These are phyloP conservation scores for Tolypocladium amazonense DNA, from an alignment of 2,329 filamentous ascomycete genomes.

Conservation along the genomic window DNA sequence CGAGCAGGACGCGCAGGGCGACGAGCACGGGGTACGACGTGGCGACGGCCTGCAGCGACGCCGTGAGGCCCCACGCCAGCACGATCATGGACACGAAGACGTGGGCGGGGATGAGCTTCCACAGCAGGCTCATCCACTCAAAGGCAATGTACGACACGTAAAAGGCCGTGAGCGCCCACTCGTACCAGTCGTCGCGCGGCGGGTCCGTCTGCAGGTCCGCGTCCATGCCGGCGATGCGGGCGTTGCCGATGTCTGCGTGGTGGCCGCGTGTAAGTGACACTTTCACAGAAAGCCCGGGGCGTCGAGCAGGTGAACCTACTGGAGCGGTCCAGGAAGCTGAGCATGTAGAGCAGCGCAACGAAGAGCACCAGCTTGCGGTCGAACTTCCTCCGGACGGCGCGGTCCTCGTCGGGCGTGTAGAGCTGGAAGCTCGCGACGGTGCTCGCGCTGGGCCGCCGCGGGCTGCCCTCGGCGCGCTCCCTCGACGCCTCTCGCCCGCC, in stretches of 20 bases:
- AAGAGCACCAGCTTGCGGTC: constrained; percentile 71
- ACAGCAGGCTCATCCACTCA: constrained; percentile 56
- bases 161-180: constrained; percentile 50
- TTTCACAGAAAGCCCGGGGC: too few relatives aligned
- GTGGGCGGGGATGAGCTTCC: constrained; percentile 49
- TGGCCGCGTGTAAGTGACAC: background rate
- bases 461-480: constrained; percentile 5
- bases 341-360: constrained; percentile 70
- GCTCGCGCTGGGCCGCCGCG: constrained; percentile 5
- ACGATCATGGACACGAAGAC: constrained; percentile 53
- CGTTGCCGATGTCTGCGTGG: constrained; percentile 48
- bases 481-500: background rate
- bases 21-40: constrained; percentile 53
- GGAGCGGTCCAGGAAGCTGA: constrained; percentile 77
- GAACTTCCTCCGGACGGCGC: constrained; percentile 59
- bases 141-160: constrained; percentile 54
- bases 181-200: constrained; percentile 38
- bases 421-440: constrained; percentile 26
- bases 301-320: constrained; percentile 41
- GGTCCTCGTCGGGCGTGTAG: constrained; percentile 60
- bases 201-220: constrained; percentile 44
- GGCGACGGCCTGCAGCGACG: constrained; percentile 59
- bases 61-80: constrained; percentile 67
- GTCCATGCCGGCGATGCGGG: constrained; percentile 53
- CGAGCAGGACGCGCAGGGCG: constrained; percentile 43